A percentile compares a stretch with the other conserved stretches of the same genome.
These are phyloP conservation scores for Fusarium papillatum DNA, from an alignment of 2,329 filamentous ascomycete genomes.

Conservation along the genomic window DNA sequence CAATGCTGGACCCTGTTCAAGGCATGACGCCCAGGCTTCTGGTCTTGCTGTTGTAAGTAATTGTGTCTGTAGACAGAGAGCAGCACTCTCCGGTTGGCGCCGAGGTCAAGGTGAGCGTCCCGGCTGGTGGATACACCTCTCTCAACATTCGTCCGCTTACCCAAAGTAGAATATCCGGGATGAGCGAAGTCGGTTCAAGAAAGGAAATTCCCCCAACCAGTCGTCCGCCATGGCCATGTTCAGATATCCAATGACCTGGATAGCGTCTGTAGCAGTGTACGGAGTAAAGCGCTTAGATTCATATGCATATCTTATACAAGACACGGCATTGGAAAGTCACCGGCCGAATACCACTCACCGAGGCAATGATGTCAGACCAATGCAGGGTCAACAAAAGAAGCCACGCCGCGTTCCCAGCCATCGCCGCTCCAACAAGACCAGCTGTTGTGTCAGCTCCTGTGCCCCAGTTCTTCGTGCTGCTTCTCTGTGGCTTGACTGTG, in stretches of 20 bases:
- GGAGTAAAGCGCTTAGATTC: neutral
- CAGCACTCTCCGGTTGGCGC: conserved; percentile 20
- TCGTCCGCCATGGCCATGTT: neutral
- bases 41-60: neutral
- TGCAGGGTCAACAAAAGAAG: conserved; percentile 3
- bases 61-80: conserved; percentile 3
- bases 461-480: conserved; percentile 7
- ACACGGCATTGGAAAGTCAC: neutral
- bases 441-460: neutral
- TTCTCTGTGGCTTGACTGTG: conserved; percentile 32
- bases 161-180: conserved; percentile 18
- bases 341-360: neutral
- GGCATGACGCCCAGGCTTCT: neutral
- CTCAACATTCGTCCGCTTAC: conserved; percentile 14
- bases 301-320: neutral
- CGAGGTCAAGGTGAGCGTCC: conserved; percentile 37
- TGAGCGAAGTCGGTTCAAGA: neutral
- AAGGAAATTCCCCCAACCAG: conserved; percentile 2
- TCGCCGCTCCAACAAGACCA: neutral
- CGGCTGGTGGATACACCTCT: conserved; percentile 9
- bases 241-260: neutral
- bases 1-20: conserved; percentile 4
- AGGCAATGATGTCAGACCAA: conserved; percentile 28
- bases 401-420: conserved; percentile 7
- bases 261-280: neutral